Evolutionary conservation across 108 stramenopile genomes (phyloP).

Genomic region (Stephanodiscus minutulus): DNA sequence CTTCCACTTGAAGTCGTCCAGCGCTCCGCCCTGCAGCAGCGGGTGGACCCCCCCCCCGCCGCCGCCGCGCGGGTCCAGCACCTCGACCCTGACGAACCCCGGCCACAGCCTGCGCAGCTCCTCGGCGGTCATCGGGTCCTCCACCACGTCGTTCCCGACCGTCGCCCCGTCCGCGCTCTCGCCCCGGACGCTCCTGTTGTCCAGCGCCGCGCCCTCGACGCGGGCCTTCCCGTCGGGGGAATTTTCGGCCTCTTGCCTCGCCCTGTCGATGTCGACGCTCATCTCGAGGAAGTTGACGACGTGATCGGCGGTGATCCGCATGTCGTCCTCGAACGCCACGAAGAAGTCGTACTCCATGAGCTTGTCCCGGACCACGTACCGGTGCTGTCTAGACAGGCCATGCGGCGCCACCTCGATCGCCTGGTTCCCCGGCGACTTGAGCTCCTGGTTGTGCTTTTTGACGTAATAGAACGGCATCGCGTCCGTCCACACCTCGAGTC

Average conservation of each 20-base stretch:
- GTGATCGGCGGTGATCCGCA: slow-evolving; percentile 69
- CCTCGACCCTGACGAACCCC: slow-evolving; percentile 79
- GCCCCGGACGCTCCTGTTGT: slow-evolving; percentile 27
- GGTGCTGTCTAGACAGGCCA: slow-evolving; percentile 79
- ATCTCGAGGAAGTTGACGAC: slow-evolving; percentile 69
- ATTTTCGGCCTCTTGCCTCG: slow-evolving; percentile 52
- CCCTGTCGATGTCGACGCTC: slow-evolving; percentile 54
- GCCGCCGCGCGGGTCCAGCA: slow-evolving; percentile 25
- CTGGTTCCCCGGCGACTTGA: slow-evolving; percentile 26
- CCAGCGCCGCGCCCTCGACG: slow-evolving; percentile 22
- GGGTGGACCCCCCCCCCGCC: slow-evolving; percentile 9
- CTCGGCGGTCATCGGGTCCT: slow-evolving; percentile 55
- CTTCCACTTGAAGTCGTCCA: slow-evolving; percentile 46
- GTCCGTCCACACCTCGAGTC: slow-evolving; percentile 72
- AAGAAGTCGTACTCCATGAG: slow-evolving; percentile 76
- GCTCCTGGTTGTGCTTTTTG: slow-evolving; percentile 33
- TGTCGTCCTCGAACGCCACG: slow-evolving; percentile 78
- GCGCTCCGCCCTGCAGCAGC: slow-evolving; percentile 31
- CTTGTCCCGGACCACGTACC: slow-evolving; percentile 80
- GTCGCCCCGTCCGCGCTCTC: slow-evolving; percentile 40
- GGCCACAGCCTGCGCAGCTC: slow-evolving; percentile 68
- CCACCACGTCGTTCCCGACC: slow-evolving; percentile 52
- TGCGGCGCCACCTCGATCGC: slow-evolving; percentile 47
- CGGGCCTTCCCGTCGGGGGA: slow-evolving; percentile 41
- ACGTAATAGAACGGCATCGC: slow-evolving; percentile 71